Evolutionary conservation across 73 alveolate species (phyloP), one percentile per base, ranked within the genome.

Genomic region (Paramecium bursaria): DNA sequence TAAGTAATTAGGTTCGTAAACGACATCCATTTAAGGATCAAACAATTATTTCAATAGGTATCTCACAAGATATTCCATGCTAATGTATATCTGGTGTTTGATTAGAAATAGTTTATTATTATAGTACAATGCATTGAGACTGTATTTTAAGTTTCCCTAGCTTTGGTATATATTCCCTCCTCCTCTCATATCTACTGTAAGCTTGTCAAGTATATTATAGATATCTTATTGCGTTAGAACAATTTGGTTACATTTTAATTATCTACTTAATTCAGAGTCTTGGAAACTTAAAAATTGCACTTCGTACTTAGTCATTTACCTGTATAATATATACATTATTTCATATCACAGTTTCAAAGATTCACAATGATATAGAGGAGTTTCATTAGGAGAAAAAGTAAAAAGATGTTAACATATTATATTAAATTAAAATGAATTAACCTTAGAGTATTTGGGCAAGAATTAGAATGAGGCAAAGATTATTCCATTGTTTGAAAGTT

Each of bases 161-260:
- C 60, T 57, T 1, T 67, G 82, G 82, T 53, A 67, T 67, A 67
- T 67, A 4, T 67, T 67, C 44, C 82, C 82, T 11, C 82, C 82
- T 39, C 82, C 82, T 2, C 44, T 67, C 33, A 25, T 25, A 10
- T 67, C 19, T 67, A 42, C 60, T 25, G 44, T 14, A 14, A 9
- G n/a, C 9, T 42, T 67, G 6, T 39, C 82, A 0, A 25, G 33
- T 21, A 39, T 67, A 15, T 67, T 67, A 21, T 67, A 39, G 19
- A 21, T 42, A 13, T 25, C 26, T 67, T 67, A 67, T 21, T 21
- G 35, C 1, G 27, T 67, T n/a, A 67, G 82, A 67, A 57, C 44
- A 2, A 47, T 19, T 3, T 3, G 22, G 2, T 67, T 67, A 19
- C 44, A 33, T 15, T 17, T 11, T 21, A 67, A 14, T 35, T 42